Conservation (phyloP, 2,329 filamentous ascomycete species). For the Graphilbum ipis-grandicollis region DNA sequence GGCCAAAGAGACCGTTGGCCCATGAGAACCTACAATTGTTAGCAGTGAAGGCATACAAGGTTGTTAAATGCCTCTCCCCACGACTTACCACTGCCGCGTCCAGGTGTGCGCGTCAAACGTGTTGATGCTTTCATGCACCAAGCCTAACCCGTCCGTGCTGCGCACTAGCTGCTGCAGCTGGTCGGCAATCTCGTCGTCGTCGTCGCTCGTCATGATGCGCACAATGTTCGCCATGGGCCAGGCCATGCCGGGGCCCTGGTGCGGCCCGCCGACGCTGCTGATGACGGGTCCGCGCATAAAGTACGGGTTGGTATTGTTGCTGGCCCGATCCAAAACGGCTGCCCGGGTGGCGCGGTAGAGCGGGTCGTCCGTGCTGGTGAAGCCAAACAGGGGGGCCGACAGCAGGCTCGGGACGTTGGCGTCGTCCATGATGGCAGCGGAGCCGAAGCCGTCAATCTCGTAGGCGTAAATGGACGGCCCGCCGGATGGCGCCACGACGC, state of each 20-base stretch:
- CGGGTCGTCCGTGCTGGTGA: slow-evolving; percentile 35
- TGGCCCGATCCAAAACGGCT: slow-evolving; percentile 41
- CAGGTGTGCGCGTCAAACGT: slow-evolving; percentile 34
- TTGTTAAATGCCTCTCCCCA: not conserved
- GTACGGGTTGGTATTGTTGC: slow-evolving; percentile 51
- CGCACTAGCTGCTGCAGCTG: slow-evolving; percentile 48
- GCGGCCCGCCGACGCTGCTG: slow-evolving; percentile 33
- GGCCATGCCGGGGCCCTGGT: slow-evolving; percentile 46
- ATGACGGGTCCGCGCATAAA: slow-evolving; percentile 38
- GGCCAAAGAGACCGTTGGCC: slow-evolving; percentile 81
- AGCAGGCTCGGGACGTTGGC: slow-evolving; percentile 49
- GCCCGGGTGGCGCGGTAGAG: slow-evolving; percentile 58
- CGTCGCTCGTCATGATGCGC: slow-evolving; percentile 58
- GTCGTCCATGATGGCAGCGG: slow-evolving; percentile 43
- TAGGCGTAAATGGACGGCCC: slow-evolving; percentile 46
- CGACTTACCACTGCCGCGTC: slow-evolving; percentile 25
- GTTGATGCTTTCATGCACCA: slow-evolving; percentile 63
- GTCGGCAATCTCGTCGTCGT: slow-evolving; percentile 56
- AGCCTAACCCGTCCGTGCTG: slow-evolving; percentile 52
- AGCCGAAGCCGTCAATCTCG: slow-evolving; percentile 56
- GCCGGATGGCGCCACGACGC: slow-evolving; percentile 28
- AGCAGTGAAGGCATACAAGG: not conserved
- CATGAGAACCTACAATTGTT: slow-evolving; percentile 55
- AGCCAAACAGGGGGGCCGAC: slow-evolving; percentile 43
- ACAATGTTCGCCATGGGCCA: slow-evolving; percentile 83